Evolutionary conservation across 768 basidiomycete species (phyloP), one percentile per base, ranked within the genome.

Genomic region (Leccinum uliginosum): DNA sequence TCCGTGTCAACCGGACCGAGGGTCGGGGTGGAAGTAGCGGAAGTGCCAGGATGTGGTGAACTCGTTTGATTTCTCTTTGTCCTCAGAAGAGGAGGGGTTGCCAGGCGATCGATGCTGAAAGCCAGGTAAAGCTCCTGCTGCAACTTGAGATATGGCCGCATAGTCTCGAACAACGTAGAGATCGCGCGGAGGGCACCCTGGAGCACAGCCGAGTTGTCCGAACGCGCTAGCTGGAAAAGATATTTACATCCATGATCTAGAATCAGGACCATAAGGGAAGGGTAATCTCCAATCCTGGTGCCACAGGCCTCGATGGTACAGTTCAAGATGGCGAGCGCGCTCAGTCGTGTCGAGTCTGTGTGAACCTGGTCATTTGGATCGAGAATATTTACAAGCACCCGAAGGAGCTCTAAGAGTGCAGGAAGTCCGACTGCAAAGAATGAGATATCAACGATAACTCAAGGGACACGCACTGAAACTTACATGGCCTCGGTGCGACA

Each of bases 61-160:
- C 69, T 72, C 10, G 75, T 61, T 32, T 44, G 27, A 48, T 72
- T 75, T 64, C 73, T 78, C 27, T 67, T 63, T 54, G 53, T 58
- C 53, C 74, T 68, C 12, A 62, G 54, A 32, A 72, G 63, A 40
- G 69, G 62, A 0, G 86, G 83, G 0, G 86, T 83, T 6, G 89
- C 86, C 17, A 99, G 77, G 14, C 96, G 83, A 70, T 97, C 96
- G 56, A 98, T 87, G 32, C 90, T 90, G 74, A 97, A 98, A 3
- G 94, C 86, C 26, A 99, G 76, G 74, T 94, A 97, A 5, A 99
- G 82, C 66, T 99, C 97, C 65, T 94, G 91, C 65, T 99, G 97
- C 19, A 97, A 77, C 71, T 97, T 98, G 53, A 99, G 78, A 65
- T 93, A 81, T 46, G 79, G 78, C 3, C 89, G 83, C 83, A 95